These are phyloP conservation scores for Trichoderma simmonsii DNA, from an alignment of 2,329 filamentous ascomycete genomes.

Conservation along the genomic window DNA sequence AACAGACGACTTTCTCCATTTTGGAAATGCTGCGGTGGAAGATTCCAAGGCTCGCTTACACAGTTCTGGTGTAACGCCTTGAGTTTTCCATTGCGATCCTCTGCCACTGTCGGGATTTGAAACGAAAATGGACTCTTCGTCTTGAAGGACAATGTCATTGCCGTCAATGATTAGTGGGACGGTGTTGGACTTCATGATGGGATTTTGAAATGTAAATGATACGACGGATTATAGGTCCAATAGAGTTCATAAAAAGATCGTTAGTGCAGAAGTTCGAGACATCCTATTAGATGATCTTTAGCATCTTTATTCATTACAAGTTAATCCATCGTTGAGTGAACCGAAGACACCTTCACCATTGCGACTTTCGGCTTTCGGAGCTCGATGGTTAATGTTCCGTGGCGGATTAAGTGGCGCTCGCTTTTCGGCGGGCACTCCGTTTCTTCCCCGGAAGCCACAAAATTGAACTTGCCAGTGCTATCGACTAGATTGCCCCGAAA, in stretches of 20 bases:
- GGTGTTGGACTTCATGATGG: not conserved
- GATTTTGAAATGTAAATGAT: not conserved
- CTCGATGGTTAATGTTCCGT: not conserved
- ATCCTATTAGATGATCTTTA: not conserved
- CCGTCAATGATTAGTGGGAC: constrained; percentile 17
- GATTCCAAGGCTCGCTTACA: constrained; percentile 8
- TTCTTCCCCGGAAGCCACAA: not conserved
- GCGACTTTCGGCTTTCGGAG: not conserved
- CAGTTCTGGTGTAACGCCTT: constrained; percentile 4
- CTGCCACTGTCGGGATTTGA: constrained; percentile 2
- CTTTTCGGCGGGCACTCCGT: not conserved
- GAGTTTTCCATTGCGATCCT: constrained; percentile 3
- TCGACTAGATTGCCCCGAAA: not conserved
- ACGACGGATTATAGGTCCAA: not conserved
- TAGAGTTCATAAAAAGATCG: not conserved
- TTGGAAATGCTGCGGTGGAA: not conserved
- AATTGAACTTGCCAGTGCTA: not conserved
- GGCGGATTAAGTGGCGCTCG: not conserved
- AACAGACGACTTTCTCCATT: not conserved
- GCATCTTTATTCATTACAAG: not conserved
- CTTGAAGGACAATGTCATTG: not conserved
- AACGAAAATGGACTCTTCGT: not conserved
- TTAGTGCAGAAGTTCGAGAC: not conserved
- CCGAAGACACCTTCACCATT: not conserved
- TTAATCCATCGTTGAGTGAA: not conserved